Base-by-base conservation (phyloP, 495 filamentous ascomycete genomes). In the Neurospora sp. region DNA sequence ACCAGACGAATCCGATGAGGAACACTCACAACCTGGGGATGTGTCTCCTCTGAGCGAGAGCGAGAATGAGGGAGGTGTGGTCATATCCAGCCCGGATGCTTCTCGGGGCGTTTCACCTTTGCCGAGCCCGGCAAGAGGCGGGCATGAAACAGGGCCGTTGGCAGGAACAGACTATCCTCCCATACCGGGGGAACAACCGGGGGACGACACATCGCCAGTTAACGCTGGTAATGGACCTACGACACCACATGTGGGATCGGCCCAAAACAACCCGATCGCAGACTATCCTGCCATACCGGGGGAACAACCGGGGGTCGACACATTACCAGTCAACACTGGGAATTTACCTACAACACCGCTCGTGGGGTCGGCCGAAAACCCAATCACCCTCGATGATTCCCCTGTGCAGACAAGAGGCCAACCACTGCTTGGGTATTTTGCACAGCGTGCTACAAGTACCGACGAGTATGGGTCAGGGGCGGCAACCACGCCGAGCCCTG, bases 1-100 rank as follows among this genome's bases (percentile, higher is more conserved):
- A 31, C 22, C 70, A 22, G 20, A 69, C n/a, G 71, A 73, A 22
- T 71, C 61, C 31, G 69, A 70, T 9, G 70, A 68, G n/a, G 69
- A 9, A 16, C 68, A 27, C 5, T 18, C 69, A 22, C 72, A 71
- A 22, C 35, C 73, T 35, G 71, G 71, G 10, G 39, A 59, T 41
- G 72, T 77, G 12, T 76, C 76, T 38, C 72, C 76, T 2, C 31
- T 74, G 1, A 76, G 74, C 61, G 71, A 73, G 6, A 70, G 68
- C 38, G 74, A 35, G 14, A 31, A 44, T 16, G 72, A 71, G 22
- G 39, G 71, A 37, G 68, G 3, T 18, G 3, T 65, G 14, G 53
- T 4, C 27, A 65, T 65, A 8, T 9, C 22, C 14, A 65, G 14
- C 14, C 53, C 12, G 53, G 31, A 65, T 37, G 53, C 22, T 65